Base-by-base conservation (phyloP, 2,329 filamentous ascomycete species). In the Alternaria triticimaculans region DNA sequence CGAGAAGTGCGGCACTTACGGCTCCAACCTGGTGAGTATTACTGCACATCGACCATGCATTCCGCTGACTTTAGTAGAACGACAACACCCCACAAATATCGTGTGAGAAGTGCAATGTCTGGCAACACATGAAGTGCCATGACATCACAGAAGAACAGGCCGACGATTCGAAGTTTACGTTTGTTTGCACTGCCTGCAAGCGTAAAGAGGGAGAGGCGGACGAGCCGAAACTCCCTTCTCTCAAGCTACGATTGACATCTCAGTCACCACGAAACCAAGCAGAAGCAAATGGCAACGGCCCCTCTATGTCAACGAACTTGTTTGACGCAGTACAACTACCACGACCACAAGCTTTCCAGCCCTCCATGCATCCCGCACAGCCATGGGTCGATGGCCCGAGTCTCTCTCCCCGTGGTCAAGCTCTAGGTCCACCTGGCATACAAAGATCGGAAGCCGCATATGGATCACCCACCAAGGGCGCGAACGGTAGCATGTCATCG, bases 101-200 rank as follows among this genome's bases (percentile, higher is more conserved):
- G 26, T 99, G 96, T 81, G 96, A 99, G 76, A 90, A 86, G 70
- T 99, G 96, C 84, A 96, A 91, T 76, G 90, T 97, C 51, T 99
- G 96, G 96, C 95, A 98, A 78, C 96, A 99, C 77, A 97, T 94
- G 84, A 93, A 92, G 73, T 99, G 96, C 76, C 87, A 97, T 63
- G 91, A 90, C 44, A 92, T 98, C 67, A 87, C 87, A 49, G 88
- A 96, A 72, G 83, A 87, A 63, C 91, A 94, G 66, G 94, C 94
- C 1, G 95, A 97, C 68, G 63, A 74, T 37, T 56, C 69, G 14
- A 92, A 96, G 69, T 98, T 98, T 74, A 89, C 92, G 65, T 97
- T 97, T 75, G 80, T 97, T 68, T 98, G 95, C 82, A 83, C 83
- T 33, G 89, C 90, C 51, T 99, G 96, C 82, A 89, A 88, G 71